A percentile compares a stretch with the other conserved stretches of the same genome.
These are phyloP conservation scores for Waitea zeae DNA, from an alignment of 1,284 basidiomycete genomes.

Conservation along the genomic window DNA sequence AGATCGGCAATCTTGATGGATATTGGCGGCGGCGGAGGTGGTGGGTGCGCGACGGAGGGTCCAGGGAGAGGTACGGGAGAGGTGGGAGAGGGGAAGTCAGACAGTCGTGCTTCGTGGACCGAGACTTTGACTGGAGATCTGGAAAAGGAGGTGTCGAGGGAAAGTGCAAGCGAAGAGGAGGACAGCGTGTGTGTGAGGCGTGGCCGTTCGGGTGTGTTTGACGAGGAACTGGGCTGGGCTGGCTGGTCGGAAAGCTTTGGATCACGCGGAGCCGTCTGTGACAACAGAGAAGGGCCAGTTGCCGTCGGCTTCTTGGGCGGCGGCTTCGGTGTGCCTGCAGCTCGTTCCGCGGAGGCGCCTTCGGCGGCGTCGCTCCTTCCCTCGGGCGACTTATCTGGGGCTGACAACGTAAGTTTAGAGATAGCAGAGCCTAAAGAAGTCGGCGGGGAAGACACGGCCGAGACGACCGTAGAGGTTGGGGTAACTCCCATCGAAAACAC, in stretches of 20 bases:
- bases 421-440: slow-evolving; percentile 17
- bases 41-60: slow-evolving; percentile 5
- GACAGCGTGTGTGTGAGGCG: too few species aligned
- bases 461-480: not conserved
- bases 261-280: too few species aligned
- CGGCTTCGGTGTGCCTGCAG: not conserved
- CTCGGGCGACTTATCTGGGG: too few species aligned
- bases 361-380: too few species aligned
- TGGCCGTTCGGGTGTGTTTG: too few species aligned
- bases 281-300: slow-evolving; percentile 41
- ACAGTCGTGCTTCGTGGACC: slow-evolving; percentile 4
- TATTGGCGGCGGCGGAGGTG: slow-evolving; percentile 26
- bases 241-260: too few species aligned
- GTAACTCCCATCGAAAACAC: too few species aligned
- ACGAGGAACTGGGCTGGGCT: too few species aligned
- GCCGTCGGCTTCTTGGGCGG: slow-evolving; percentile 8
- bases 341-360: not conserved
- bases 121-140: slow-evolving; percentile 2
- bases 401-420: slow-evolving; percentile 10
- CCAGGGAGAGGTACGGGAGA: slow-evolving; percentile 4
- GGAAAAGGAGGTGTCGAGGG: slow-evolving; percentile 9
- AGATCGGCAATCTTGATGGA: slow-evolving; percentile 88
- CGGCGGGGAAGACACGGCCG: slow-evolving; percentile 13
- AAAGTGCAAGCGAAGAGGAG: too few species aligned
- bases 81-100: slow-evolving; percentile 11